A percentile compares a stretch with the other conserved stretches of the same genome.
phyloP scores from a whole-genome alignment of 108 stramenopile species.

The Fragilaria crotonensis region DNA sequence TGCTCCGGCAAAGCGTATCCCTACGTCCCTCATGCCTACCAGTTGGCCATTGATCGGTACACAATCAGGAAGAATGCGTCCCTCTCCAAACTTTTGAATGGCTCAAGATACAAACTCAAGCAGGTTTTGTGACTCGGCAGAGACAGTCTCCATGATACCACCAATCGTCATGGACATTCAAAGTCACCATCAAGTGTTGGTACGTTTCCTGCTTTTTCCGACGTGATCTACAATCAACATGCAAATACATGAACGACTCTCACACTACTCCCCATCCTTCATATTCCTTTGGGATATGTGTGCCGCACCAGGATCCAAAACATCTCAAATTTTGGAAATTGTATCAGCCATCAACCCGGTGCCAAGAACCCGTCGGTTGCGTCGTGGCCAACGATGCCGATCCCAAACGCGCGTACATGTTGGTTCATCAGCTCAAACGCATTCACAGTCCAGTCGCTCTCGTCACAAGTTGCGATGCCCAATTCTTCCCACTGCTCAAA shows the following conservation, averaged over 20 bases:
- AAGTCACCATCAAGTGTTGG: slow-evolving; percentile 72
- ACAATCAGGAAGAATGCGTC: slow-evolving; percentile 62
- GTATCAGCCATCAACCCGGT: slow-evolving; percentile 27
- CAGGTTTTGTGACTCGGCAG: slow-evolving; percentile 93
- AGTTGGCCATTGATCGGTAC: slow-evolving; percentile 62
- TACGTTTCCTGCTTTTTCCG: too few species aligned
- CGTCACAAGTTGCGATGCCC: slow-evolving; percentile 88
- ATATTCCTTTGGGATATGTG: slow-evolving; percentile 70
- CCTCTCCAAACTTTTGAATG: slow-evolving; percentile 55
- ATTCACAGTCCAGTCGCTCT: slow-evolving; percentile 83
- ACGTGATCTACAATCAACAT: too few species aligned
- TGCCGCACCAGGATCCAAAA: slow-evolving; percentile 98
- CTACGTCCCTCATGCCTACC: slow-evolving; percentile 68
- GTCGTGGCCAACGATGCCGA: slow-evolving; percentile 97
- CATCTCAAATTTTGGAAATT: slow-evolving; percentile 93
- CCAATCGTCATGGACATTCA: slow-evolving; percentile 86
- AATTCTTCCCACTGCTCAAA: slow-evolving; percentile 64
- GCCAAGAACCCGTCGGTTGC: slow-evolving; percentile 48
- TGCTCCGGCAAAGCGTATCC: slow-evolving; percentile 59
- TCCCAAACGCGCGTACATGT: slow-evolving; percentile 93
- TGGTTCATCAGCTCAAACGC: slow-evolving; percentile 86
- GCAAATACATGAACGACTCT: too few species aligned
- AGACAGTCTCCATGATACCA: slow-evolving; percentile 98
- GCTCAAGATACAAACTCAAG: slow-evolving; percentile 75
- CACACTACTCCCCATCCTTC: neutral